Evolutionary conservation across 2,329 filamentous ascomycete genomes (phyloP), one percentile per base, ranked within the genome.

Genomic region (Lasiodiplodia sp.): DNA sequence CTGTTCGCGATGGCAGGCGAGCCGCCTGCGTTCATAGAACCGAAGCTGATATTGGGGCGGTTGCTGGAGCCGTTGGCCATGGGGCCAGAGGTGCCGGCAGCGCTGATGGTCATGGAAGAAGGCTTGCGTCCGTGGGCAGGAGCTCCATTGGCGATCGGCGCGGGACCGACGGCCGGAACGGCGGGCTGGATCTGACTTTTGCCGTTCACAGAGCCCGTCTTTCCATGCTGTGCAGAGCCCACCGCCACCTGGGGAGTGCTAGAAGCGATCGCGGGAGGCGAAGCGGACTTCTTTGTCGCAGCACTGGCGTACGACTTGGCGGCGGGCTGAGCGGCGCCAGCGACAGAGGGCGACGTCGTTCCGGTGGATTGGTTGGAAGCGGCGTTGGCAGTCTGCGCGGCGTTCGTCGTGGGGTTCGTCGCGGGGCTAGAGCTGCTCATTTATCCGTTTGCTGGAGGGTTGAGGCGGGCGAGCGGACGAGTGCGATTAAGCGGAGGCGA

Each of bases 101-200:
- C 91, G 80, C 89, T 94, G 85, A 97, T 97, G 76, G 94, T 97
- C 76, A 97, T 91, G 21, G 95, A 97, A 72, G 90, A 97, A 74
- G 89, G 90, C 83, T 97, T 97, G 79, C 93, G 89, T 78, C 86
- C 87, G 84, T 98, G 94, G 74, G 93, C 90, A 70, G 76, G 70
- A 58, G 75, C 83, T 75, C 92, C 92, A 80, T 88, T 88, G 71
- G 86, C 87, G 73, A 91, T 88, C 72, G 85, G 84, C 72, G 90
- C 86, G 72, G 85, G 84, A 74, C 84, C 81, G 71, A 86, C 81
- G 69, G 81, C 79, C 73, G 91, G 90, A 74, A 92, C 85, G 78
- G 90, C 89, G 72, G 90, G 90, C 81, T 87, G 87, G 80, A 91
- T 91, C 81, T 89, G 85, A 73, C 86, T 85, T 83, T 91, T 92